Conservation (phyloP, 257 asterid species). For the Euphrasia confusa region DNA sequence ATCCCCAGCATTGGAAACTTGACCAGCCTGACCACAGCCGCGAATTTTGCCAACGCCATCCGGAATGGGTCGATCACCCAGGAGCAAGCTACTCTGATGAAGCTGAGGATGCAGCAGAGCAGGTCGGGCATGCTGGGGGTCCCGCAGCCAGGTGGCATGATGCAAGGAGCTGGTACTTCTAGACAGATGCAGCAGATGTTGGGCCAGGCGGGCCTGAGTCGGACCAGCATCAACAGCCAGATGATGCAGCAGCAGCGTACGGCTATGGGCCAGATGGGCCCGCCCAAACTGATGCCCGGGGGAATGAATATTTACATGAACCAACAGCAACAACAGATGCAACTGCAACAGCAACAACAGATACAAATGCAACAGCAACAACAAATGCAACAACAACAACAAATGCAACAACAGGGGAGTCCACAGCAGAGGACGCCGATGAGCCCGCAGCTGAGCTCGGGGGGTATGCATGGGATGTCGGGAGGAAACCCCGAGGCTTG, state of each 20-base stretch:
- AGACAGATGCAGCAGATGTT: conserved; percentile 75
- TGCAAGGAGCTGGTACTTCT: conserved; percentile 30
- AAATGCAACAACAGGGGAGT: conserved; percentile 66
- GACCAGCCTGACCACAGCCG: conserved; percentile 36
- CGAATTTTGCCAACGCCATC: conserved; percentile 48
- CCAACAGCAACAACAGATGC: conserved; percentile 50
- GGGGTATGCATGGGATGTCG: conserved; percentile 62
- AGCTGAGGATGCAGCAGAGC: conserved; percentile 46
- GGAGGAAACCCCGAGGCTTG: conserved; percentile 73
- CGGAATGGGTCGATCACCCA: conserved; percentile 49
- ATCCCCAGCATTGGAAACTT: conserved; percentile 36
- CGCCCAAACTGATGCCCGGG: conserved; percentile 59
- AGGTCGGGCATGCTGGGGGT: conserved; percentile 48
- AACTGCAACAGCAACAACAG: too few species aligned
- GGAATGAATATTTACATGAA: conserved; percentile 64
- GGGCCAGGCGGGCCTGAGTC: conserved; percentile 44
- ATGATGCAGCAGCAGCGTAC: conserved; percentile 58
- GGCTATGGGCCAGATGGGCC: conserved; percentile 77
- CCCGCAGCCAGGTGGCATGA: conserved; percentile 54
- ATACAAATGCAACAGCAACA: too few species aligned
- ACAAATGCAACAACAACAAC: too few species aligned
- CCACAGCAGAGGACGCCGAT: conserved; percentile 90
- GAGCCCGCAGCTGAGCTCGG: conserved; percentile 97
- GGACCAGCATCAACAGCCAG: conserved; percentile 43
- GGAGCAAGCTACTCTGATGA: conserved; percentile 48